Percentiles rank a stretch among this genome's conserved stretches.
These are phyloP conservation scores for Lichenothelia convexa DNA, from an alignment of 495 filamentous ascomycete genomes.

Conservation along the genomic window DNA sequence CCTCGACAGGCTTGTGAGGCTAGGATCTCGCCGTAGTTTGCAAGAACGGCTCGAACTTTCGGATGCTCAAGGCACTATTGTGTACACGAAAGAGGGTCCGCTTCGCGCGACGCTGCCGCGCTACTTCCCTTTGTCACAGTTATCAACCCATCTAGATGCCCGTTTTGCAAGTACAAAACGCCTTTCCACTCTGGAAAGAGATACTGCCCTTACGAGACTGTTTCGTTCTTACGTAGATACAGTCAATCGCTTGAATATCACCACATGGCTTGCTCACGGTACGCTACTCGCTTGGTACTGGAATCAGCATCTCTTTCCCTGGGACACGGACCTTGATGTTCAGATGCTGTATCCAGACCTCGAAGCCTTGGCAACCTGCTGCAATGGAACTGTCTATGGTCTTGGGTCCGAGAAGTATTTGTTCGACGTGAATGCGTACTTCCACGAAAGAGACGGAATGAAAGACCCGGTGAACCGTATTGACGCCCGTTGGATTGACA, in stretches of 20 bases:
- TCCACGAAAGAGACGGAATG: constrained; percentile 31
- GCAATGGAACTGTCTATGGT: constrained; percentile 43
- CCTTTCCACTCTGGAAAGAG: constrained; percentile 7
- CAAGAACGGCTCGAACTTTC: too few relatives aligned
- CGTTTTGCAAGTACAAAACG: constrained; percentile 15
- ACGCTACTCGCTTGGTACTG: constrained; percentile 45
- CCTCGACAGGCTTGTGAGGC: too few relatives aligned
- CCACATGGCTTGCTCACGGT: constrained; percentile 49
- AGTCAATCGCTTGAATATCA: constrained; percentile 35
- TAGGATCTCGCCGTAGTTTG: too few relatives aligned
- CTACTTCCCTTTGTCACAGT: too few relatives aligned
- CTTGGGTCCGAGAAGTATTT: constrained; percentile 22
- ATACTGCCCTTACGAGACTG: constrained; percentile 28
- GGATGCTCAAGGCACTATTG: too few relatives aligned
- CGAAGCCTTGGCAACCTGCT: constrained; percentile 36
- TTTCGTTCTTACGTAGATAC: constrained; percentile 36
- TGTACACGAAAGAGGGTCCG: too few relatives aligned
- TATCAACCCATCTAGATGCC: constrained; percentile 22
- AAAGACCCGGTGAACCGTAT: constrained; percentile 36
- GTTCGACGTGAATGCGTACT: constrained; percentile 43
- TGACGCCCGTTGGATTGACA: constrained; percentile 45
- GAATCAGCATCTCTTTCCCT: constrained; percentile 45
- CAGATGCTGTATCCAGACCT: constrained; percentile 38
- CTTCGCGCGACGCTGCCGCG: too few relatives aligned
- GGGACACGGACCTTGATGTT: constrained; percentile 45